A percentile compares a stretch with the other conserved stretches of the same genome.
Conservation (phyloP, 1,284 basidiomycete genomes). For the Microbotryum lychnidis-dioicae region DNA sequence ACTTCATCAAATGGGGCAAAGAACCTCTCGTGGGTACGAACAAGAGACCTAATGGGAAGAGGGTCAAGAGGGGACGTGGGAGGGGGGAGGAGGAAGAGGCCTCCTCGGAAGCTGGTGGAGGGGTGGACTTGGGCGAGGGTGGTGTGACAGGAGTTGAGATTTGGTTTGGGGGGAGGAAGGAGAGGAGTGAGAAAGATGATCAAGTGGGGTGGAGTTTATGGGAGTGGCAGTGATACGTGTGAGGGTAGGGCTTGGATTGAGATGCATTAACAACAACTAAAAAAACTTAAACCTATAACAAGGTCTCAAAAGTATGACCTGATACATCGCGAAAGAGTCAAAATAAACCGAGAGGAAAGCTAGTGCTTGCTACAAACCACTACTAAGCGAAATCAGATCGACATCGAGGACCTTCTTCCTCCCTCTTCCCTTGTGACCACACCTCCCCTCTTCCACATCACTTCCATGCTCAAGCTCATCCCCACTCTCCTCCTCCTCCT, state of each 20-base stretch:
- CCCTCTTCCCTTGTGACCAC: background rate
- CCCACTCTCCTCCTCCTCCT: background rate
- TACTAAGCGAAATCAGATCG: too few relatives aligned
- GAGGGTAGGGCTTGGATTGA: background rate
- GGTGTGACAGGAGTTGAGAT: background rate
- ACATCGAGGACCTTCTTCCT: slow-evolving; percentile 1
- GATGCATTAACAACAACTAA: background rate
- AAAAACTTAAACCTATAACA: background rate
- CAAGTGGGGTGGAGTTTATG: slow-evolving; percentile 10
- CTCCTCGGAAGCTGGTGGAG: background rate
- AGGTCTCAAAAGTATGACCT: background rate
- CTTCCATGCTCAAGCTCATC: slow-evolving; percentile 1
- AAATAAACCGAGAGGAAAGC: background rate
- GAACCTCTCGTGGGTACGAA: slow-evolving; percentile 14
- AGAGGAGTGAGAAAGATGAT: background rate
- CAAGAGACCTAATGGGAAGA: slow-evolving; percentile 21
- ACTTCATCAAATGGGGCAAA: slow-evolving; percentile 2
- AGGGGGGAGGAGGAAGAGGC: slow-evolving; percentile 28
- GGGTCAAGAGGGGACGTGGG: slow-evolving; percentile 24
- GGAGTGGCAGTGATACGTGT: slow-evolving; percentile 11
- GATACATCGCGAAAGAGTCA: background rate
- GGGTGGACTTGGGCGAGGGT: slow-evolving; percentile 18
- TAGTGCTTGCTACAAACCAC: background rate
- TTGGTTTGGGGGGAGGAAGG: background rate
- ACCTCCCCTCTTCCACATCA: background rate